Percentiles rank a stretch among this genome's conserved stretches.
Conservation (phyloP, 306 rosid species). For the Hippophae tibetana region DNA sequence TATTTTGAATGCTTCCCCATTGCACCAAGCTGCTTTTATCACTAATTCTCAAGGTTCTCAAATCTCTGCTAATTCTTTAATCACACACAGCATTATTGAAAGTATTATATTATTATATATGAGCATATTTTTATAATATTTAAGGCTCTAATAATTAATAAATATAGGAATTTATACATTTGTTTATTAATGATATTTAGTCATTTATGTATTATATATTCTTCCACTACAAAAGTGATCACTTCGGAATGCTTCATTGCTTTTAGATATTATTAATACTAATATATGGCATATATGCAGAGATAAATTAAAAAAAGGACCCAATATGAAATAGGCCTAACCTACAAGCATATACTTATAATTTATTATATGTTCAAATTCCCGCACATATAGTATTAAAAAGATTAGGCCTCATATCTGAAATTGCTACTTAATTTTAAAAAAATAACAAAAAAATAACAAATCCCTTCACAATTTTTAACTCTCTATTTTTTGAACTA, state of each 20-base stretch:
- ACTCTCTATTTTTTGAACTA: no score
- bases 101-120: background rate
- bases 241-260: slow-evolving; percentile 7
- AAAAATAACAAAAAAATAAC: no score
- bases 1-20: no score
- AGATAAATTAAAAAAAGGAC: background rate
- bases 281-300: slow-evolving; percentile 7
- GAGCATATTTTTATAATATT: background rate
- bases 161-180: background rate
- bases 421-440: background rate
- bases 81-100: background rate
- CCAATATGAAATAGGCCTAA: slow-evolving; percentile 10
- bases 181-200: background rate
- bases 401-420: background rate
- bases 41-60: background rate
- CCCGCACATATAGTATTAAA: background rate
- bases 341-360: background rate
- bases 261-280: background rate
- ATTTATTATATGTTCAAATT: background rate
- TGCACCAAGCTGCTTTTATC: background rate
- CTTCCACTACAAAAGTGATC: slow-evolving; percentile 18
- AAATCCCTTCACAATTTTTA: no score
- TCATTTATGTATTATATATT: background rate
- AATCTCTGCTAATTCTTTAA: background rate
- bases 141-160: background rate